Base-by-base conservation (phyloP, 2,329 filamentous ascomycete genomes). In the Alternaria tenuissima region DNA sequence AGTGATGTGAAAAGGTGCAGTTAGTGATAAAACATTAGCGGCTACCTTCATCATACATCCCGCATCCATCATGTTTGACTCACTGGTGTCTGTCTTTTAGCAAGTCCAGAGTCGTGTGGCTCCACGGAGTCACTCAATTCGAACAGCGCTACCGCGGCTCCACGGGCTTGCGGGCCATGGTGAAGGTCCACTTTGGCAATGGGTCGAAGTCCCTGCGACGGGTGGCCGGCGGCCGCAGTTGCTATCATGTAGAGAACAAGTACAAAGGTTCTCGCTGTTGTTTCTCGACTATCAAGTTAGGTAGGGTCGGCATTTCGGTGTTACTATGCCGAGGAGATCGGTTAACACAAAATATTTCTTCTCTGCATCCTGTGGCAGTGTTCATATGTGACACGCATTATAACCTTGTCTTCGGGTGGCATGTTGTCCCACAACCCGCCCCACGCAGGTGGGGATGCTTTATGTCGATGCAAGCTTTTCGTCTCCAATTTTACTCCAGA, bases 401-500 rank as follows among this genome's bases (percentile, higher is more conserved):
- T 0, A 26, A 12, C 46, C 46, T 36, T 49, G 42, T 38, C 7
- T 51, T 52, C 41, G 22, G 43, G 42, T 52, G 41, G 55, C 24
- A 58, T 16, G 42, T 58, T 53, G 48, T 39, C n/a, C 55, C 55
- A 43, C 48, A 24, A 53, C 14, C 46, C 52, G 57, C 46, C 32
- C 53, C 57, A 18, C 57, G 38, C 52, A 52, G 46, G 57, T 60
- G 47, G 53, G 52, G 47, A 55, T 55, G 57, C 47, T 53, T 52
- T 52, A 47, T 30, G 46, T 47, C 22, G 36, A 57, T 22, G 53
- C 57, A 60, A 57, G 53, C 53, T 60, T 60, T 57, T 60, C 22
- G 49, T 46, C 57, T 59, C 57, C 57, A 59, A 55, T 34, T 55
- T 59, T 59, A 38, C 53, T 60, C 57, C 57, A 60, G 57, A 57